Conservation (phyloP, 805 yeast species). For the Starmerella sirachaensis region DNA sequence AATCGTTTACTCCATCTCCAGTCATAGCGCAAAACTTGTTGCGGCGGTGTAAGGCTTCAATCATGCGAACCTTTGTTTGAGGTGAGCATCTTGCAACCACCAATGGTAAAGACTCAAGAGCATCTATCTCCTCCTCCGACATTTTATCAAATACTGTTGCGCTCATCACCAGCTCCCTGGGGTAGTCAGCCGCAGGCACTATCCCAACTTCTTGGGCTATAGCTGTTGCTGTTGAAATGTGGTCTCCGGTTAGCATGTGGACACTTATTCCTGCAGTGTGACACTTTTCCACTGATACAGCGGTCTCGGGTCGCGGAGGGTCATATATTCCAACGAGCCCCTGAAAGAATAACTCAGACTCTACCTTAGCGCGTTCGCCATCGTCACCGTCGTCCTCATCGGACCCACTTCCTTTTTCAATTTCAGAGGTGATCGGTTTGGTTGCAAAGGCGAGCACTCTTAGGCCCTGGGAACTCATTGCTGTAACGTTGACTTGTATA, state of each 20-base stretch:
- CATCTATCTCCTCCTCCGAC: conserved; percentile 47
- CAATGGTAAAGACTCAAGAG: conserved; percentile 53
- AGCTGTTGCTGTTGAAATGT: conserved; percentile 64
- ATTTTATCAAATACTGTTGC: conserved; percentile 59
- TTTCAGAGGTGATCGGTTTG: conserved; percentile 24
- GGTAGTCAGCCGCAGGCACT: conserved; percentile 46
- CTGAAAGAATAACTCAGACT: conserved; percentile 41
- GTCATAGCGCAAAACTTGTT: conserved; percentile 65
- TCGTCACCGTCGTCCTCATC: conserved; percentile 8
- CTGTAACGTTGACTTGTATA: conserved; percentile 46
- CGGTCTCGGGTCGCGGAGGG: conserved; percentile 64
- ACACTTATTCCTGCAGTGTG: conserved; percentile 68
- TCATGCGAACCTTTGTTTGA: conserved; percentile 68
- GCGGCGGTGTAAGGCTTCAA: conserved; percentile 60
- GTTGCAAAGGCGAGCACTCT: conserved; percentile 63
- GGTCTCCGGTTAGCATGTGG: conserved; percentile 75
- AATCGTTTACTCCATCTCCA: conserved; percentile 75
- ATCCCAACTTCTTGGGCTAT: conserved; percentile 76
- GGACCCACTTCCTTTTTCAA: conserved; percentile 21
- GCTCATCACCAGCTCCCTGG: conserved; percentile 57
- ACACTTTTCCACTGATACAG: conserved; percentile 50
- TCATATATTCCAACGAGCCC: conserved; percentile 72
- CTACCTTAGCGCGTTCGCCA: conserved; percentile 36
- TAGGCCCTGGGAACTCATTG: conserved; percentile 52
- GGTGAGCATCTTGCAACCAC: conserved; percentile 80